These are phyloP conservation scores for Fragaria vesca DNA, from an alignment of 306 rosid species.

Conservation along the genomic window DNA sequence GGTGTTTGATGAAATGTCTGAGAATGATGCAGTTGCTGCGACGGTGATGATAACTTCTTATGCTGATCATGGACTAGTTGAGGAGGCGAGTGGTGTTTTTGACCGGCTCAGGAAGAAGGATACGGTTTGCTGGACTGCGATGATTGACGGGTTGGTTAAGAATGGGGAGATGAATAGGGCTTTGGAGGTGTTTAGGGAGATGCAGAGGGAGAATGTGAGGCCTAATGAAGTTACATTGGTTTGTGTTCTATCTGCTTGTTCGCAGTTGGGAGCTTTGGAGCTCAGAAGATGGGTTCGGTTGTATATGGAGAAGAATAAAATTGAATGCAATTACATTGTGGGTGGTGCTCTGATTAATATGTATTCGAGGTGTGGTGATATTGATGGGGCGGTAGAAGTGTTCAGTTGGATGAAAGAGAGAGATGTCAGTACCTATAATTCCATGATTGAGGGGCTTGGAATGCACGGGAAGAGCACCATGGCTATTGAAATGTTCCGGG, in stretches of 20 bases:
- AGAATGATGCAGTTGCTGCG: conserved; percentile 36
- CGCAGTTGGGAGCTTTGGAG: conserved; percentile 46
- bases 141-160: conserved; percentile 25
- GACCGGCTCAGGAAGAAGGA: conserved; percentile 11
- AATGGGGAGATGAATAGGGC: conserved; percentile 26
- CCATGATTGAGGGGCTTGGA: conserved; percentile 48
- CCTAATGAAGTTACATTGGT: conserved; percentile 27
- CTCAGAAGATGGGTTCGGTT: conserved; percentile 31
- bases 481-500: conserved; percentile 34
- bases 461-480: conserved; percentile 46
- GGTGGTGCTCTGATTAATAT: conserved; percentile 45
- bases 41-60: conserved; percentile 34
- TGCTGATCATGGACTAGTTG: conserved; percentile 30
- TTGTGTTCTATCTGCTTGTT: conserved; percentile 34
- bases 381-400: conserved; percentile 27
- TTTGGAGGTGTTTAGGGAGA: conserved; percentile 23
- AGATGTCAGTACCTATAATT: conserved; percentile 43
- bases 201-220: conserved; percentile 24
- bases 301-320: conserved; percentile 14
- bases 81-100: conserved; percentile 37
- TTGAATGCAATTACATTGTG: conserved; percentile 36
- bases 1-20: conserved; percentile 44
- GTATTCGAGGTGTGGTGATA: conserved; percentile 49
- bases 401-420: conserved; percentile 33
- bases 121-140: conserved; percentile 27